These are phyloP conservation scores for Gamarada debralockiae DNA, from an alignment of 495 filamentous ascomycete genomes.

Conservation along the genomic window DNA sequence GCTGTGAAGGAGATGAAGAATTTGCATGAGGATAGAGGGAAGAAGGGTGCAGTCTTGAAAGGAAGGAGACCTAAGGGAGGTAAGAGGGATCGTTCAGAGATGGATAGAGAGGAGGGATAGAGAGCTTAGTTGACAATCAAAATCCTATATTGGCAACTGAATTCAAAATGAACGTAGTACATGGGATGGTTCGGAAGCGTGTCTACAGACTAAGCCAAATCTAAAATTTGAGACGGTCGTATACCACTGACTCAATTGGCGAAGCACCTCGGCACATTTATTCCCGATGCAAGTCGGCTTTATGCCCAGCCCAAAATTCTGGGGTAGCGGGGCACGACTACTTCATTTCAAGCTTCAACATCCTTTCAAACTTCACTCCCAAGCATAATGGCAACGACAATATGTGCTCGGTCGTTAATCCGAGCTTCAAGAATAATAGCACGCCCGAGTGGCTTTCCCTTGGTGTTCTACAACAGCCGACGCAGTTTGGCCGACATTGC, in stretches of 20 bases:
- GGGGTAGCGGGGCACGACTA: no score
- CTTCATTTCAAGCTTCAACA: not conserved
- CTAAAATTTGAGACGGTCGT: no score
- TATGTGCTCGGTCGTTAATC: not conserved
- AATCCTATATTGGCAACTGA: not conserved
- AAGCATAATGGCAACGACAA: not conserved
- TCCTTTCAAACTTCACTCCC: not conserved
- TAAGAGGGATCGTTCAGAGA: constrained; percentile 67
- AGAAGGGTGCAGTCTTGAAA: constrained; percentile 55
- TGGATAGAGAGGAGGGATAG: constrained; percentile 80
- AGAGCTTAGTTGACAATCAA: not conserved
- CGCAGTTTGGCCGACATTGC: constrained; percentile 14
- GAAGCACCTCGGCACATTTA: no score
- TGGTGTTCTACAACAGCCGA: constrained; percentile 1
- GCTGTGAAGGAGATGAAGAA: constrained; percentile 82
- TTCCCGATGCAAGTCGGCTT: no score
- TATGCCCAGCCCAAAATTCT: no score
- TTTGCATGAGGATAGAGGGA: constrained; percentile 71
- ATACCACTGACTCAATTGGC: no score
- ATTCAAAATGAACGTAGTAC: no score
- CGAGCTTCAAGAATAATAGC: constrained; percentile 14
- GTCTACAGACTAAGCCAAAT: no score
- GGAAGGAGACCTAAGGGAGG: constrained; percentile 40
- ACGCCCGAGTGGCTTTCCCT: constrained; percentile 5
- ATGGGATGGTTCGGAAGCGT: no score